Conservation (phyloP, 768 basidiomycete genomes). For the Psilocybe tampanensis region DNA sequence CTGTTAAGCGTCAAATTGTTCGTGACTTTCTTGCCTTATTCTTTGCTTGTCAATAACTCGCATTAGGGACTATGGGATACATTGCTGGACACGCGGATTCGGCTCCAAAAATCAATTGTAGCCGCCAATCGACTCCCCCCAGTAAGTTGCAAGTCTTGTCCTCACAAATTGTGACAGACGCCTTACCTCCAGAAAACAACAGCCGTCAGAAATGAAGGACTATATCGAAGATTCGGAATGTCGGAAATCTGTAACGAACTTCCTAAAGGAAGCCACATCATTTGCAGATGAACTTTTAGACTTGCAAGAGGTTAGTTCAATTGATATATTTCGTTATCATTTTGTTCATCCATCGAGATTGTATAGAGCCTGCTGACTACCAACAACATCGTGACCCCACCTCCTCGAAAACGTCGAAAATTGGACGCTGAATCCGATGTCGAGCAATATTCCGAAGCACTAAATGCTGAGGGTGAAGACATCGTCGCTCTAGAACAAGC, state of each 20-base stretch:
- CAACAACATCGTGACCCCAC: constrained; percentile 49
- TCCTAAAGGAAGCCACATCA: constrained; percentile 61
- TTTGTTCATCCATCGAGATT: not conserved
- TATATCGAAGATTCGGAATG: constrained; percentile 41
- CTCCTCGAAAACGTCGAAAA: constrained; percentile 61
- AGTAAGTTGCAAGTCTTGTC: constrained; percentile 40
- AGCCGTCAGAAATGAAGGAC: constrained; percentile 39
- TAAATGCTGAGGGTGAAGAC: constrained; percentile 46
- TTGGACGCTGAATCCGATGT: constrained; percentile 32
- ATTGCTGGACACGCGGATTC: constrained; percentile 89
- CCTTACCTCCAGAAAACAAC: constrained; percentile 8
- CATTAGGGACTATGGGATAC: constrained; percentile 81
- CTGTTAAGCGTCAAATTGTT: constrained; percentile 83
- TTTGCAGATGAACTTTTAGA: constrained; percentile 70
- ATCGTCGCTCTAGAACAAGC: constrained; percentile 49
- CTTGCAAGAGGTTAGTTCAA: constrained; percentile 59
- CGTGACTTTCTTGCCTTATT: constrained; percentile 27
- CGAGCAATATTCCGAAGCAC: constrained; percentile 33
- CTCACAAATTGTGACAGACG: constrained; percentile 5
- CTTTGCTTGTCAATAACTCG: not conserved
- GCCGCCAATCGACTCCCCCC: constrained; percentile 67
- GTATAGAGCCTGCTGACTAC: constrained; percentile 45
- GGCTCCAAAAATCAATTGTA: constrained; percentile 77
- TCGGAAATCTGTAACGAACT: constrained; percentile 45
- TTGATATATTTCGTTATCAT: not conserved